phyloP scores from a whole-genome alignment of 2,329 filamentous ascomycete species.

The Seiridium unicorne region DNA sequence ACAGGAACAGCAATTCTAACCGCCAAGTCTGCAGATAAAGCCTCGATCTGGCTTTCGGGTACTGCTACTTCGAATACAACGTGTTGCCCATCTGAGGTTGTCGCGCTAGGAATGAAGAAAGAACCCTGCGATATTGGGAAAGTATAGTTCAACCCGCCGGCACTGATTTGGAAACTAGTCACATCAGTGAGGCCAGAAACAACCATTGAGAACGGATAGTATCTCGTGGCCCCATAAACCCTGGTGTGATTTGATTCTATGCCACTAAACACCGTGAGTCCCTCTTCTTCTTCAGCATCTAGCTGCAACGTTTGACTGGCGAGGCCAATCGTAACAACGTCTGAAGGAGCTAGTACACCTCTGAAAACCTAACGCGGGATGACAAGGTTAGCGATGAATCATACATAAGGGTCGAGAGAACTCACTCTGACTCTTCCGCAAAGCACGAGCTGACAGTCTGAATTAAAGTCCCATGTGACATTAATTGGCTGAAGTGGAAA shows the following conservation, averaged over 20 bases:
- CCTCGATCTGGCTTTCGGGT: constrained; percentile 1
- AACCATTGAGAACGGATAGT: constrained; percentile 17
- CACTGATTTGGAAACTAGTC: constrained; percentile 15
- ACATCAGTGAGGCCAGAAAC: constrained; percentile 8
- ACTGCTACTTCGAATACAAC: constrained; percentile 16
- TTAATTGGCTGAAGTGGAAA: constrained; percentile 23
- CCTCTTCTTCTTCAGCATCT: constrained; percentile 12
- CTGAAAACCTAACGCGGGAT: constrained; percentile 13
- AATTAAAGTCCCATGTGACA: constrained; percentile 21
- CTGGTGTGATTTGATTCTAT: neutral
- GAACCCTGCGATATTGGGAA: constrained; percentile 15
- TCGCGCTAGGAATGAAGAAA: constrained; percentile 19
- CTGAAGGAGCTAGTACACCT: neutral
- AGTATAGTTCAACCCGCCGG: constrained; percentile 7
- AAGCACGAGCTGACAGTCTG: constrained; percentile 12
- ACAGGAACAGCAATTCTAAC: constrained; percentile 16
- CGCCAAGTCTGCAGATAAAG: constrained; percentile 8
- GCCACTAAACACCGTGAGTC: constrained; percentile 19
- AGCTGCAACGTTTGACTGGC: constrained; percentile 13
- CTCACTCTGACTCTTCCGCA: constrained; percentile 22
- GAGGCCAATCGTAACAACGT: constrained; percentile 9
- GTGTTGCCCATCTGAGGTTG: constrained; percentile 8
- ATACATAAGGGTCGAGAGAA: neutral
- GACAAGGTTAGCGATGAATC: too few species aligned
- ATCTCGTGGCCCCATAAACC: constrained; percentile 11